Evolutionary conservation across 495 filamentous ascomycete genomes (phyloP).

Genomic region (Xylaria venustula): DNA sequence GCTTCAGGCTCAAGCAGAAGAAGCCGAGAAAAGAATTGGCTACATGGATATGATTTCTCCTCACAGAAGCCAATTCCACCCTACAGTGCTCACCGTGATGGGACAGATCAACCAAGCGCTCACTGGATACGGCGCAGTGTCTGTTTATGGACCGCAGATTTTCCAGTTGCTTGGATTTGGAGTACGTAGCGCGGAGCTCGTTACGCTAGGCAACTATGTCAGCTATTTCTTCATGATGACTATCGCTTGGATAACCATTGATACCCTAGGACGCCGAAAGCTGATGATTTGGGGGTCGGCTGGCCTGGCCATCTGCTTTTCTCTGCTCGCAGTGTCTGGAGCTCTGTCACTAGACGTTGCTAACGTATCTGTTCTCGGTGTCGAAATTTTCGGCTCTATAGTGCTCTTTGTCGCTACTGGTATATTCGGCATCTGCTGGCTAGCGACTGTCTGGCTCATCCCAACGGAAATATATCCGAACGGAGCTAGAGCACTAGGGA

Average conservation of each 20-base stretch:
- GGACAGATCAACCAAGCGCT: conserved; percentile 58
- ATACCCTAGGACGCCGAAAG: conserved; percentile 50
- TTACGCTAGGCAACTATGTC: conserved; percentile 55
- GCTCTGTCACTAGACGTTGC: conserved; percentile 18
- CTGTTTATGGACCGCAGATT: conserved; percentile 59
- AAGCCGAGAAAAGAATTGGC: conserved; percentile 38
- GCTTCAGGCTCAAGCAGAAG: conserved; percentile 40
- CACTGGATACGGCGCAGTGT: conserved; percentile 55
- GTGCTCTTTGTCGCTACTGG: conserved; percentile 51
- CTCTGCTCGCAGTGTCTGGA: conserved; percentile 46
- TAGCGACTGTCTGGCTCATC: conserved; percentile 56
- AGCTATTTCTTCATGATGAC: conserved; percentile 58
- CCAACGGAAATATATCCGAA: conserved; percentile 60
- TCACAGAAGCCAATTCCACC: conserved; percentile 48
- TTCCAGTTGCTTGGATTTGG: conserved; percentile 54
- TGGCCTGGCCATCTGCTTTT: conserved; percentile 44
- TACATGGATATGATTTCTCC: conserved; percentile 51
- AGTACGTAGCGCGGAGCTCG: conserved; percentile 42
- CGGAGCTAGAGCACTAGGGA: conserved; percentile 52
- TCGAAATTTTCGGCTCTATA: conserved; percentile 47
- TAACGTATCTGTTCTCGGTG: conserved; percentile 35
- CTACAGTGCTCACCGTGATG: conserved; percentile 55
- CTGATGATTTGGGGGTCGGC: conserved; percentile 49
- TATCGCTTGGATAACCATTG: conserved; percentile 51
- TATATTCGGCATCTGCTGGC: conserved; percentile 58